Base-by-base conservation (phyloP, 352 stramenopile species). In the Thraustochytrium striatum region DNA sequence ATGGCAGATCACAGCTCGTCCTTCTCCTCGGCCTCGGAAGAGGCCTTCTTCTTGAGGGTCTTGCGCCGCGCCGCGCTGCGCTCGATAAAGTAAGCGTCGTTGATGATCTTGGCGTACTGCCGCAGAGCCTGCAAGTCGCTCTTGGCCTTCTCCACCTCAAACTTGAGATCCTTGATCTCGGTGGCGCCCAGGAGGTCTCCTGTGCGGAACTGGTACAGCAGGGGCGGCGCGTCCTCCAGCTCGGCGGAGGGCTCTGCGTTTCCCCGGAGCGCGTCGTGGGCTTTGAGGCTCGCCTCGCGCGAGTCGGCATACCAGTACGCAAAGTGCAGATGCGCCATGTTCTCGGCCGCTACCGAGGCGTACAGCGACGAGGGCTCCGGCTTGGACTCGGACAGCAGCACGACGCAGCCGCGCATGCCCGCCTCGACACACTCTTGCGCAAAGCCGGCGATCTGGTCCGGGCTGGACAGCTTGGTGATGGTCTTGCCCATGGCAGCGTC, bases 1-100 rank as follows among this genome's bases (percentile, higher is more conserved):
- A n/a, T n/a, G n/a, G 5, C 13, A 5, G 39, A 47, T 47, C 38
- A 70, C 0, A 70, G 59, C 35, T 70, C 59, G 41, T 70, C 59
- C 28, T 70, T 70, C 35, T 33, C 36, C n/a, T 16, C 3, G 21
- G 28, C 11, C 2, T 7, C 13, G 21, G 19, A 9, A 19, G 52
- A 16, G 3, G 7, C 1, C 32, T 55, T 25, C 47, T 55, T 55
- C 25, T 55, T 55, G 16, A 55, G 47, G 16, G 16, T 25, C 16
- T 25, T 35, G 2, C 65, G 65, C 52, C 52, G 65, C 19, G 65
- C 65, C 3, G 39, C 41, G 36, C 65, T 75, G 13, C 65, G 65
- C 41, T 75, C 65, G 3, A 41, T 39, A 61, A 44, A 75, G 52
- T 70, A 75, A 2, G 44, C 65, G 50, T 61, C 52, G 43, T 68